phyloP scores from a whole-genome alignment of 2,329 filamentous ascomycete species.

The Fusarium penzigii region DNA sequence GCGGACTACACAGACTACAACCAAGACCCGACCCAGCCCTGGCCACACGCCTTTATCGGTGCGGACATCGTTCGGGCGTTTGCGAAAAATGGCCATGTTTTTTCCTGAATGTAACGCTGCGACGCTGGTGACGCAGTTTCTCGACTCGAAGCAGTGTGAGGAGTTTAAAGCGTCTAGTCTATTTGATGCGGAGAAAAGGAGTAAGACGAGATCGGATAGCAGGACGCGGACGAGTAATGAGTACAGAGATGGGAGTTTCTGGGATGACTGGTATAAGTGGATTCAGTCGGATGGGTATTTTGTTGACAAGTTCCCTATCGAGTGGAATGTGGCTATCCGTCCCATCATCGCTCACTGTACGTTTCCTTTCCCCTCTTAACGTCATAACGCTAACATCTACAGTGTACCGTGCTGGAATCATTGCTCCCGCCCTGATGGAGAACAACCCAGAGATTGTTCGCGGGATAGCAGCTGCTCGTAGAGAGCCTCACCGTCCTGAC shows the following conservation, averaged over 20 bases:
- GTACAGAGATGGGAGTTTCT: conserved; percentile 23
- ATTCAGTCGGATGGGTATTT: conserved; percentile 10
- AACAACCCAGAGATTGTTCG: conserved; percentile 17
- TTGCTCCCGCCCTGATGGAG: conserved; percentile 23
- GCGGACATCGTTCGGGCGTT: conserved; percentile 29
- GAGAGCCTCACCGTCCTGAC: conserved; percentile 28
- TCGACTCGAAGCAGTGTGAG: conserved; percentile 17
- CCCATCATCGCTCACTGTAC: conserved; percentile 26
- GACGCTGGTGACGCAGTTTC: conserved; percentile 15
- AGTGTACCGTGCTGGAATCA: conserved; percentile 30
- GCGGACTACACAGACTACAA: conserved; percentile 19
- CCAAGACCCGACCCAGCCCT: conserved; percentile 16
- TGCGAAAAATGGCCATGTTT: conserved; percentile 28
- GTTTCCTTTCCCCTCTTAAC: not conserved
- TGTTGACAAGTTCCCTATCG: conserved; percentile 25
- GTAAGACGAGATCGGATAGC: conserved; percentile 22
- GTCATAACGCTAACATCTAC: conserved; percentile 3
- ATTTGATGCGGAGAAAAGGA: conserved; percentile 23
- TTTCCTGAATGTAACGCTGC: conserved; percentile 18
- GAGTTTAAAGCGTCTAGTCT: conserved; percentile 18
- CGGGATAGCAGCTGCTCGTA: conserved; percentile 23
- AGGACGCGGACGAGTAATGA: conserved; percentile 26
- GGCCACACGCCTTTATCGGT: conserved; percentile 28
- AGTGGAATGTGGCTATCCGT: conserved; percentile 30
- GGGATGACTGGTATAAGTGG: conserved; percentile 24